Evolutionary conservation across 352 stramenopile genomes (phyloP), one percentile per base, ranked within the genome.

Genomic region (Thraustochytrium striatum): DNA sequence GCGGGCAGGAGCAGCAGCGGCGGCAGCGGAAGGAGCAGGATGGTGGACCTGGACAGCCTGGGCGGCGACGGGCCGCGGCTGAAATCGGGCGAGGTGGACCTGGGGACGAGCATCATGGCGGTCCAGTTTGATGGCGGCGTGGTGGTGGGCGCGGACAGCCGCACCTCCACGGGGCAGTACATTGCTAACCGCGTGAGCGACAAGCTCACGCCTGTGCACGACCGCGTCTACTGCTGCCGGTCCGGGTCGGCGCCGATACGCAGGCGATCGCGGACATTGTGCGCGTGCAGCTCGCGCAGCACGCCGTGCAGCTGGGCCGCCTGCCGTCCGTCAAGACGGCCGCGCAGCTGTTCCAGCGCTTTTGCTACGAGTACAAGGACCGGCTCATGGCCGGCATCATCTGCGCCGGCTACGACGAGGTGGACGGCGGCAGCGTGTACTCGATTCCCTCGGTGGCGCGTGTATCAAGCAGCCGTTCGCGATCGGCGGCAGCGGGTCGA

Each of bases 281-380:
- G 1, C 81, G 86, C 25, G 87, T 92, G 73, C 94, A 91, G 83
- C 84, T 96, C 28, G 75, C 68, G 28, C 87, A 89, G 73, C 87
- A 93, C 78, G 88, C 83, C 83, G 89, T 84, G 75, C 85, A 79
- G 61, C 39, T 72, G 11, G 80, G 95, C 5, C 87, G 92, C 33
- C 72, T 92, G 69, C 94, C 96, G 13, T 95, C 93, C 79, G 96
- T 99, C 43, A 95, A 97, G 84, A 97, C 94, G 30, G 96, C 95
- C n/a, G 94, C 95, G 28, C 97, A 98, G 85, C 85, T 99, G 47
- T 97, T 98, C 86, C 87, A 90, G 41, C 91, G 89, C 81, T 88
- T 99, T 61, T 98, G 93, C 85, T 99, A 99, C 87, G 88, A 95
- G 81, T 98, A 99, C 89, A 99, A 99, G 86, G 96, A 99, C 85